These are phyloP conservation scores for Apiospora kogelbergensis DNA, from an alignment of 2,329 filamentous ascomycete genomes.

Conservation along the genomic window DNA sequence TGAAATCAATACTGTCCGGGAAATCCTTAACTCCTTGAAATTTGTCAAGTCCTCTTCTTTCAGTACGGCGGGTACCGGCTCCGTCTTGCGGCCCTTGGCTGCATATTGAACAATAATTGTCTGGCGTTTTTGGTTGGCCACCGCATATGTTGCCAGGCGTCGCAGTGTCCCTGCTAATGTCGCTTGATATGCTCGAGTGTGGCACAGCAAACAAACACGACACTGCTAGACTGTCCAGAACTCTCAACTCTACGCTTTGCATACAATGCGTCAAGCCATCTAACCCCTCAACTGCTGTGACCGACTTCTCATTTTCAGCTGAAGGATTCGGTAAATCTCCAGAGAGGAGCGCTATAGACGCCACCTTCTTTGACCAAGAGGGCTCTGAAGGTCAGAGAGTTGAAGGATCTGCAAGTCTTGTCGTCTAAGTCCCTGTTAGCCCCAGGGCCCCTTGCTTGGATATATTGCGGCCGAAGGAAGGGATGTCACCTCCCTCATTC, in stretches of 20 bases:
- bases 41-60: background rate
- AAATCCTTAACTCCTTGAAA: no score
- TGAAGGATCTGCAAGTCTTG: background rate
- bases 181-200: background rate
- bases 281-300: background rate
- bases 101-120: background rate
- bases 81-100: background rate
- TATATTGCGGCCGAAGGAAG: background rate
- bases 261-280: background rate
- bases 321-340: background rate
- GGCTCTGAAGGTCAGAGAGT: no score
- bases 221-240: no score
- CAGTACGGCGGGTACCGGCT: background rate
- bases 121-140: background rate
- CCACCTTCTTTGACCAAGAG: background rate
- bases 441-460: background rate
- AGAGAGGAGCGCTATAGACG: background rate
- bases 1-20: no score
- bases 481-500: background rate
- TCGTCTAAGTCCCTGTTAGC: background rate
- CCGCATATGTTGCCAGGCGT: background rate
- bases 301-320: no score
- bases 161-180: background rate
- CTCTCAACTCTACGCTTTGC: background rate
- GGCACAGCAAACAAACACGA: background rate